Evolutionary conservation across 2,329 filamentous ascomycete species (phyloP).

Genomic region (Alternaria ethzedia): DNA sequence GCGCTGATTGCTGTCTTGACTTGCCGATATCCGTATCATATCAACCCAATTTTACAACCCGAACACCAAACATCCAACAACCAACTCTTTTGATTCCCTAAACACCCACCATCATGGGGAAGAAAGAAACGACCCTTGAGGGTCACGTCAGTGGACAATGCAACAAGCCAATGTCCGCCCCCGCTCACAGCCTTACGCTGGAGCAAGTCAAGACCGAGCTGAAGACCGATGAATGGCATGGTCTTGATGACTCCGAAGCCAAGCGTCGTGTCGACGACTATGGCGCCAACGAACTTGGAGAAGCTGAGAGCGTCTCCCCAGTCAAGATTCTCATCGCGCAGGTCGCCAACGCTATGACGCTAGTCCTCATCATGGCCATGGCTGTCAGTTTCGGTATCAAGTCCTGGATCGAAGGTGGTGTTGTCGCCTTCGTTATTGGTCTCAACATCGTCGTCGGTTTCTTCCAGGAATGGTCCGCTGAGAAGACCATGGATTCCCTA

Average conservation of each 20-base stretch:
- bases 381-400: constrained; percentile 55
- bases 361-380: constrained; percentile 63
- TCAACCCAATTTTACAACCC: background rate
- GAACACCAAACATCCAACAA: background rate
- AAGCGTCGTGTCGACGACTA: constrained; percentile 64
- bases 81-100: background rate
- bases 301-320: constrained; percentile 70
- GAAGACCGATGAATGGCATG: constrained; percentile 69
- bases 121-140: constrained; percentile 23
- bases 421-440: constrained; percentile 54
- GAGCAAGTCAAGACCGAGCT: constrained; percentile 62
- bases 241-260: constrained; percentile 67
- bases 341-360: constrained; percentile 78
- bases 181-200: constrained; percentile 66
- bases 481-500: constrained; percentile 59
- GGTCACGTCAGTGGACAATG: constrained; percentile 50
- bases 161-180: constrained; percentile 62
- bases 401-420: constrained; percentile 57
- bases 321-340: constrained; percentile 76
- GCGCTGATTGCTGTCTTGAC: constrained; percentile 6
- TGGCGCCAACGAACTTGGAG: constrained; percentile 73
- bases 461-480: constrained; percentile 55
- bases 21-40: background rate
- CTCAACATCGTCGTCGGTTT: constrained; percentile 56
- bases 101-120: constrained; percentile 24